Base-by-base conservation (phyloP, 331 rosid genomes). In the Pyracantha coccinea region DNA sequence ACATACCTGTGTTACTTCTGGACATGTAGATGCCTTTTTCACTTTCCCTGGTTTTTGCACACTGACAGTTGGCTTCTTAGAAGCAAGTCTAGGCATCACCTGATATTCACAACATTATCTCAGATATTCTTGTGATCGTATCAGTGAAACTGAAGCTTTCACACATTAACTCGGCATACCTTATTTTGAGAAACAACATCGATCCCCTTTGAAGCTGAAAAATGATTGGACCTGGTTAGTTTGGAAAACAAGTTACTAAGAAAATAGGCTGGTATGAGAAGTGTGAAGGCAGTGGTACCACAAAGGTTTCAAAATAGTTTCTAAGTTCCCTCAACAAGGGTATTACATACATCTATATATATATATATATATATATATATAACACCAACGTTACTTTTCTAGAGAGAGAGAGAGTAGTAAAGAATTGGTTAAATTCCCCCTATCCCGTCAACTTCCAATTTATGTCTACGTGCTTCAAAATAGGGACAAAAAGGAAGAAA, bases 1-100 rank as follows among this genome's bases (percentile, higher is more conserved):
- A 12, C 58, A 9, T 68, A 75, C 97, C 99, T 89, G 93, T 58
- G 84, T 79, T 50, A 76, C 28, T 54, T 80, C 92, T 23, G 91
- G 86, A 72, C 74, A 57, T 63, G 54, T 73, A 74, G 83, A 79
- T 74, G 82, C 83, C 78, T 79, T 90, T 32, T 59, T 72, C 66
- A 58, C 69, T 86, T 79, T 86, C 81, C 86, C 92, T 16, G 76
- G 85, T 72, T 79, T 84, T 83, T 79, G 88, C 80, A 83, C 44
- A 78, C 76, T 79, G 50, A 83, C 38, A 79, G 76, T 80, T 73
- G 83, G 78, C 83, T 84, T 90, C 84, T 77, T 90, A 73, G 88
- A 77, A 57, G 88, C 72, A 71, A 79, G 62, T 53, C 80, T 77
- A 28, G 75, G 83, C 81, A 85, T 85, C 66, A 85, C 83, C 96